phyloP scores from a whole-genome alignment of 1,284 basidiomycete genomes.

The Xerocomus minutiporus region DNA sequence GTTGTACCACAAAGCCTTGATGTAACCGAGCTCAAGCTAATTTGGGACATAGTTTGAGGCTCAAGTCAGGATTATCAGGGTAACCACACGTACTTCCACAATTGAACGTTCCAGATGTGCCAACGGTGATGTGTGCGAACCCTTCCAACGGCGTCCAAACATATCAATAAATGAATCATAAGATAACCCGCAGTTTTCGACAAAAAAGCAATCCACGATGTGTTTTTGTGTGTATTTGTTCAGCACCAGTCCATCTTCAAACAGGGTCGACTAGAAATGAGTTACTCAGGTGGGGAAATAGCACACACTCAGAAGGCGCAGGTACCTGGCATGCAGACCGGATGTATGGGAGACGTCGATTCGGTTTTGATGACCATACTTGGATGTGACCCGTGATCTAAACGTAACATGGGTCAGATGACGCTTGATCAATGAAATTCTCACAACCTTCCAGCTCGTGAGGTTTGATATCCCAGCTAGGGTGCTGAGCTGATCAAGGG shows the following conservation, averaged over 20 bases:
- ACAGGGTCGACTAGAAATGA: conserved; percentile 50
- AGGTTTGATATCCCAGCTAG: conserved; percentile 46
- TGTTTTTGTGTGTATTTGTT: conserved; percentile 48
- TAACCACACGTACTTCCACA: conserved; percentile 42
- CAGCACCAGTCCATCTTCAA: conserved; percentile 52
- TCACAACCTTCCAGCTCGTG: conserved; percentile 57
- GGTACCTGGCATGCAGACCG: conserved; percentile 56
- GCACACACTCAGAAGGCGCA: conserved; percentile 1
- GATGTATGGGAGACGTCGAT: conserved; percentile 49
- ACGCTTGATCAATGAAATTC: background rate
- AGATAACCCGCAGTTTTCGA: conserved; percentile 53
- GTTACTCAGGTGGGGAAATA: conserved; percentile 5
- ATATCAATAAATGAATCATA: conserved; percentile 43
- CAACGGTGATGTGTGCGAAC: conserved; percentile 34
- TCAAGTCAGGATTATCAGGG: conserved; percentile 5
- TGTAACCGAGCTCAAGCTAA: conserved; percentile 55
- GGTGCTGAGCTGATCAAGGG: conserved; percentile 50
- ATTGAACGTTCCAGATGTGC: conserved; percentile 51
- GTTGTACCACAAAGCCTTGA: conserved; percentile 62
- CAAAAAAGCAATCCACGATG: conserved; percentile 63
- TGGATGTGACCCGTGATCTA: conserved; percentile 52
- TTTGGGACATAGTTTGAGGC: background rate
- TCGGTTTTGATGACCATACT: conserved; percentile 40
- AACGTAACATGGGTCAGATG: conserved; percentile 1
- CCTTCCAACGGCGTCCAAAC: conserved; percentile 38